Conservation (phyloP, 768 basidiomycete genomes). For the Hericium erinaceus region DNA sequence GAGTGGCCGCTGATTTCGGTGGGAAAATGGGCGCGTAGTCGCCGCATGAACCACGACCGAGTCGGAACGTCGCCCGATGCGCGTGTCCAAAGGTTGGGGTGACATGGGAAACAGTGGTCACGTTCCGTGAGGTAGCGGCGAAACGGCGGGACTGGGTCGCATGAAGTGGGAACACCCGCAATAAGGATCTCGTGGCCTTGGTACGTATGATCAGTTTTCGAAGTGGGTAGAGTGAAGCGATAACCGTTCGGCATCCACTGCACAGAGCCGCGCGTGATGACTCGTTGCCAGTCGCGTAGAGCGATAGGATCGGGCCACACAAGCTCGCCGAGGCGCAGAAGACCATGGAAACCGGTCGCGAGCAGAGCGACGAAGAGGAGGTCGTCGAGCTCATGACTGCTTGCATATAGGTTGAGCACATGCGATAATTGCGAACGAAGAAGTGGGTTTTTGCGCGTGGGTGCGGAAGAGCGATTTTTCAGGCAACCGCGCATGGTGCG, state of each 20-base stretch:
- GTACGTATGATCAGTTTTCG: constrained; percentile 29
- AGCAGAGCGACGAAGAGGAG: constrained; percentile 17
- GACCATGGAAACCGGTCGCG: constrained; percentile 15
- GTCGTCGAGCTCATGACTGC: constrained; percentile 15
- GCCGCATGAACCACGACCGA: constrained; percentile 25
- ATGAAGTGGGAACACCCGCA: too few species aligned
- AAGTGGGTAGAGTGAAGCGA: constrained; percentile 24
- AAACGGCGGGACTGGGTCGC: not conserved
- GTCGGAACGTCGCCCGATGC: constrained; percentile 24
- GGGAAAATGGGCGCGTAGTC: not conserved
- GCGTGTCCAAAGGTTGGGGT: constrained; percentile 27
- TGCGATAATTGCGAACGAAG: constrained; percentile 5
- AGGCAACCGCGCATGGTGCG: constrained; percentile 25
- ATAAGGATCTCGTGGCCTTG: constrained; percentile 14
- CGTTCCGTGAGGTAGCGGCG: too few species aligned
- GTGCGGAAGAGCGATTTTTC: constrained; percentile 9
- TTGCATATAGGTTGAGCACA: not conserved
- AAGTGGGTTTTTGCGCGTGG: constrained; percentile 22
- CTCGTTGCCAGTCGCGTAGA: constrained; percentile 13
- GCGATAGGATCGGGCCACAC: constrained; percentile 10
- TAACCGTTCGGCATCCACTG: not conserved
- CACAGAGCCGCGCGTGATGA: constrained; percentile 13
- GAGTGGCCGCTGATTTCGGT: constrained; percentile 1
- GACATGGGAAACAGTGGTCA: not conserved
- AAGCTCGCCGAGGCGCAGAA: constrained; percentile 23